Conservation (phyloP, 225 moss, liverwort and hornwort species). For the Physcomitrellopsis africana region DNA sequence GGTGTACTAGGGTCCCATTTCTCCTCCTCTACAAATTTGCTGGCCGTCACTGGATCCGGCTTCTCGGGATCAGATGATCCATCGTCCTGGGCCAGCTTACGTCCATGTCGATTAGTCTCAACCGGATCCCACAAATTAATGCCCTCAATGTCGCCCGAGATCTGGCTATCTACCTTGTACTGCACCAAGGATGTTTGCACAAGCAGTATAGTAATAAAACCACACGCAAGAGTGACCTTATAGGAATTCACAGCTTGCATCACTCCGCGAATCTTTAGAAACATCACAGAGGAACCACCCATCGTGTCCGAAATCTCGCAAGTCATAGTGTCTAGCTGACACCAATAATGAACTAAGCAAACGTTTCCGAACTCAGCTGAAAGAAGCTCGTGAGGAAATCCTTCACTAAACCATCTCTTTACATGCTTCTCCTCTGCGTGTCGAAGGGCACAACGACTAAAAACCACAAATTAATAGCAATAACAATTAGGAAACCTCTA, state of each 20-base stretch:
- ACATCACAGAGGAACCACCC: not conserved
- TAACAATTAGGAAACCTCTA: too few relatives aligned
- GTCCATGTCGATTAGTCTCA: too few relatives aligned
- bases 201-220: constrained; percentile 58
- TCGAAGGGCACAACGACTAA: too few relatives aligned
- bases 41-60: constrained; percentile 18
- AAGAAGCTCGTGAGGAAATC: not conserved
- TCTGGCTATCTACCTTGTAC: not conserved
- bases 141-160: constrained; percentile 3
- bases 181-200: constrained; percentile 34
- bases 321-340: constrained; percentile 19
- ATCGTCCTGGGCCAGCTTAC: constrained; percentile 32
- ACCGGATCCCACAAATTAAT: too few relatives aligned
- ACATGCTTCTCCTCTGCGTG: not conserved
- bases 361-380: constrained; percentile 5
- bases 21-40: constrained; percentile 36
- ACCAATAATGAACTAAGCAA: not conserved
- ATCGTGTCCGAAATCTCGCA: constrained; percentile 8
- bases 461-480: too few relatives aligned
- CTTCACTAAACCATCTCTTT: constrained; percentile 20
- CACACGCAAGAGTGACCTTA: constrained; percentile 57
- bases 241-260: constrained; percentile 40
- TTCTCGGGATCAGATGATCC: not conserved
- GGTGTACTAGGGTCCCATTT: constrained; percentile 32
- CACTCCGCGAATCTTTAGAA: constrained; percentile 1